These are phyloP conservation scores for Diaporthe vexans DNA, from an alignment of 2,329 filamentous ascomycete species.

Conservation along the genomic window DNA sequence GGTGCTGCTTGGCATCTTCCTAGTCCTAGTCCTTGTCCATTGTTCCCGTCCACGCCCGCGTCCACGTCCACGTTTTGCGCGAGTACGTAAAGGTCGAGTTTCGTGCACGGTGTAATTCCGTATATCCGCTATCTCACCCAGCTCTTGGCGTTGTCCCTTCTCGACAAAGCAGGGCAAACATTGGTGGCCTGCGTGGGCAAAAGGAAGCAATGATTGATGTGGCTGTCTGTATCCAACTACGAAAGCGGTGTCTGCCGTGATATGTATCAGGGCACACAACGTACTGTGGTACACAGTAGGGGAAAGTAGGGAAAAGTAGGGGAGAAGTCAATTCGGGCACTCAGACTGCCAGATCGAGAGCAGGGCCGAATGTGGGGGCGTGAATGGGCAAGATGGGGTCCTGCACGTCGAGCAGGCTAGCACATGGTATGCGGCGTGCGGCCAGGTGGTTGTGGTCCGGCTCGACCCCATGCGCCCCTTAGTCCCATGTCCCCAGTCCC, in stretches of 20 bases:
- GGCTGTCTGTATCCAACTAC: background rate
- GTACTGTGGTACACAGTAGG: background rate
- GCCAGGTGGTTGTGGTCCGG: slow-evolving; percentile 12
- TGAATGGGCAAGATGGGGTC: background rate
- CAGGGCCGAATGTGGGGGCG: slow-evolving; percentile 24
- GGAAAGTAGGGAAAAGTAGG: background rate
- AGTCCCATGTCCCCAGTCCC: background rate
- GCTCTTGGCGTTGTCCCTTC: background rate
- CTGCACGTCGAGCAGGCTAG: slow-evolving; percentile 1
- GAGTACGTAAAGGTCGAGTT: background rate
- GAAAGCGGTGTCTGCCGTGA: background rate
- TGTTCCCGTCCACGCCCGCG: background rate
- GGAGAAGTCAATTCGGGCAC: slow-evolving; percentile 12
- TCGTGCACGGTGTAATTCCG: slow-evolving; percentile 1
- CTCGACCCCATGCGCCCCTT: slow-evolving; percentile 15
- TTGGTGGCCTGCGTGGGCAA: background rate
- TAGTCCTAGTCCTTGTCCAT: background rate
- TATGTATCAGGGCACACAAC: background rate
- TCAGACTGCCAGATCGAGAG: background rate
- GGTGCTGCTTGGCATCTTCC: background rate
- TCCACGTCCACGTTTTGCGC: background rate
- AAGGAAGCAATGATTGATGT: background rate
- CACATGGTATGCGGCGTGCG: background rate
- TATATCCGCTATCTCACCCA: background rate
- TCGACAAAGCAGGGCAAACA: background rate